phyloP scores from a whole-genome alignment of 331 rosid genomes.

The Ulmus americana region DNA sequence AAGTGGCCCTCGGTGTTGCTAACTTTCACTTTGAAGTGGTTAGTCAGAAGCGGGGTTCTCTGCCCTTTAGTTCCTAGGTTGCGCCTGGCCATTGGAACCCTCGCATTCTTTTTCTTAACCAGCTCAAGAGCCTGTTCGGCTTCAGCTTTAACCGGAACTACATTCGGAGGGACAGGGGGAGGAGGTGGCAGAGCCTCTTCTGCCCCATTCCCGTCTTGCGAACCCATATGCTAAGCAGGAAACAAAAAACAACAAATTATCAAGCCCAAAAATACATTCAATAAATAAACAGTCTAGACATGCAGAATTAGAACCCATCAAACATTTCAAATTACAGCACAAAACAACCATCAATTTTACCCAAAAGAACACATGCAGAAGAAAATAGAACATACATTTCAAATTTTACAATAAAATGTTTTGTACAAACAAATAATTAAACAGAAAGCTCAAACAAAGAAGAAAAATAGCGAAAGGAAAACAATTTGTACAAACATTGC shows the following conservation, averaged over 20 bases:
- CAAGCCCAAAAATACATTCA: not conserved
- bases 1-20: slow-evolving; percentile 47
- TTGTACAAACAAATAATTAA: not conserved
- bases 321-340: not conserved
- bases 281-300: not conserved
- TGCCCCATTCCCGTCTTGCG: slow-evolving; percentile 34
- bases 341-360: not conserved
- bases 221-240: slow-evolving; percentile 49
- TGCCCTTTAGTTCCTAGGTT: slow-evolving; percentile 54
- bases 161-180: slow-evolving; percentile 59
- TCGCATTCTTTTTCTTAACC: slow-evolving; percentile 41
- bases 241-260: not conserved
- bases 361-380: not conserved
- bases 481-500: not conserved
- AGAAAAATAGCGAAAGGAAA: not conserved
- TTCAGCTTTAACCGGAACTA: slow-evolving; percentile 45
- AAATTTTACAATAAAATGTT: not conserved
- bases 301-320: too few species aligned
- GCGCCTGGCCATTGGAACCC: slow-evolving; percentile 66
- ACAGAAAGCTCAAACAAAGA: not conserved
- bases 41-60: slow-evolving; percentile 50
- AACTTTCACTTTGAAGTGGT: slow-evolving; percentile 68
- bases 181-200: slow-evolving; percentile 64
- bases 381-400: not conserved
- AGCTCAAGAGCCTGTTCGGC: slow-evolving; percentile 35